phyloP scores from a whole-genome alignment of 2,329 filamentous ascomycete genomes.

The Penicillium occitanis region DNA sequence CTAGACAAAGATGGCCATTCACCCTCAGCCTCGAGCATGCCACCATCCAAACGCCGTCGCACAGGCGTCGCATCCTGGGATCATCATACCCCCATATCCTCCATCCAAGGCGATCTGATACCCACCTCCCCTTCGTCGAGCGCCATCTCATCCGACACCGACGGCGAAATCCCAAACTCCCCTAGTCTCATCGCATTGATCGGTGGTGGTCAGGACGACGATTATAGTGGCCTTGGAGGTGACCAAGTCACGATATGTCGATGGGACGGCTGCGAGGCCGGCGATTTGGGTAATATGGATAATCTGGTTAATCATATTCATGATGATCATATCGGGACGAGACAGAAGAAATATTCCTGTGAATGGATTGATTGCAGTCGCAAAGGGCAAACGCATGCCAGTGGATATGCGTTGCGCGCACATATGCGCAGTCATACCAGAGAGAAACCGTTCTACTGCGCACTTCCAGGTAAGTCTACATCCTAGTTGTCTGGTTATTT shows the following conservation, averaged over 20 bases:
- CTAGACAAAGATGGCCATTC: conserved; percentile 51
- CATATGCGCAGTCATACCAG: conserved; percentile 98
- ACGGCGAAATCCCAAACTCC: conserved; percentile 76
- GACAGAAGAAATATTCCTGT: conserved; percentile 97
- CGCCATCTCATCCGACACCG: conserved; percentile 87
- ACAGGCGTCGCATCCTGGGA: conserved; percentile 48
- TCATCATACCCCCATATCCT: conserved; percentile 52
- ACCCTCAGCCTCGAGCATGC: conserved; percentile 41
- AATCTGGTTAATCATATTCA: conserved; percentile 80
- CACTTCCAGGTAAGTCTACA: conserved; percentile 69
- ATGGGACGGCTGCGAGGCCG: conserved; percentile 72
- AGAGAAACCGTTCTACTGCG: conserved; percentile 98
- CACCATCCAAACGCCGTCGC: conserved; percentile 51
- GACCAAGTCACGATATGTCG: conserved; percentile 76
- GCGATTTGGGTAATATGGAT: conserved; percentile 78
- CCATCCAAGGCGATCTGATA: conserved; percentile 40
- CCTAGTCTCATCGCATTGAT: conserved; percentile 53
- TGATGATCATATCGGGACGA: conserved; percentile 87
- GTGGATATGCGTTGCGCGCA: conserved; percentile 90
- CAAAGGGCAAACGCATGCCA: conserved; percentile 89
- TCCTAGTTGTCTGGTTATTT: neutral
- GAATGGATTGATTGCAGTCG: conserved; percentile 89
- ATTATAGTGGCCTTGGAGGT: conserved; percentile 69
- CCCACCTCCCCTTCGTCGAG: conserved; percentile 53
- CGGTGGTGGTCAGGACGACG: conserved; percentile 48